Evolutionary conservation across 257 asterid genomes (phyloP).

Genomic region (Fraxinus cuspidata): DNA sequence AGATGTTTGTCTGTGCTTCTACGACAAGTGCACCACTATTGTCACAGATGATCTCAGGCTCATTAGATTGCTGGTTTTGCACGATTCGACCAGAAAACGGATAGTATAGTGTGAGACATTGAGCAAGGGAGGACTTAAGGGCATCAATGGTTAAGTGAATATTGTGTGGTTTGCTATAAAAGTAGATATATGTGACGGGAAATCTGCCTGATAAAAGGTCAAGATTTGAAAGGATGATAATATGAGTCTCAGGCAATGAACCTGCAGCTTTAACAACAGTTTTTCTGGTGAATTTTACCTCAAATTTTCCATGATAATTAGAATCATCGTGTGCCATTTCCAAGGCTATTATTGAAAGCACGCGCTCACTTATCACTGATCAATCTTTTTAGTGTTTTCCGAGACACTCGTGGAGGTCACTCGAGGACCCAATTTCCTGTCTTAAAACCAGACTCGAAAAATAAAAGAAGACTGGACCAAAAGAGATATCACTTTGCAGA

Average conservation of each 20-base stretch:
- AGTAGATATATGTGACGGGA: constrained; percentile 57
- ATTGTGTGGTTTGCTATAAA: constrained; percentile 27
- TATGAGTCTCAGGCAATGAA: constrained; percentile 31
- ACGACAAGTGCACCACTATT: constrained; percentile 50
- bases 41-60: constrained; percentile 57
- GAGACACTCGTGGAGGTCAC: too few relatives aligned
- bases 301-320: constrained; percentile 23
- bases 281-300: constrained; percentile 35
- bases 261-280: constrained; percentile 41
- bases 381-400: too few relatives aligned
- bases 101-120: constrained; percentile 48
- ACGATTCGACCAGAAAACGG: constrained; percentile 54
- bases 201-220: constrained; percentile 66
- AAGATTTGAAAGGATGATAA: constrained; percentile 55
- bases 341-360: too few relatives aligned
- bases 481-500: background rate
- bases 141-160: constrained; percentile 6
- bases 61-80: constrained; percentile 35
- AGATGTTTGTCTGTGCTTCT: constrained; percentile 44
- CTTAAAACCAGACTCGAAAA: too few relatives aligned
- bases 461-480: too few relatives aligned
- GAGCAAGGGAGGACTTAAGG: constrained; percentile 44
- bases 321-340: constrained; percentile 26
- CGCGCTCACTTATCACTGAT: too few relatives aligned
- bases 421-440: too few relatives aligned